These are phyloP conservation scores for Fistulifera solaris DNA, from an alignment of 108 stramenopile species.

Conservation along the genomic window DNA sequence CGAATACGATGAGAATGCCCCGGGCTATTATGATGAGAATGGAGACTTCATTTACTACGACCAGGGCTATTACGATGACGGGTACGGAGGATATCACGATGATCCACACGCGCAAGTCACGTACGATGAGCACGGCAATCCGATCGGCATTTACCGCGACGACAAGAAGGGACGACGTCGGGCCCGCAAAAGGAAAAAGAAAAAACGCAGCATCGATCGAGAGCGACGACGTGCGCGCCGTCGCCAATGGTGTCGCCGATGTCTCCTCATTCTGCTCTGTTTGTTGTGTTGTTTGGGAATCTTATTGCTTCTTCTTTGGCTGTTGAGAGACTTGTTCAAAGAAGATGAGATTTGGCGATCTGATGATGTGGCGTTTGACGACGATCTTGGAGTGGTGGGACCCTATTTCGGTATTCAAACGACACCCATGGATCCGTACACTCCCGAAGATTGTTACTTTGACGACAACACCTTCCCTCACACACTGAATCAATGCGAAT, in stretches of 20 bases:
- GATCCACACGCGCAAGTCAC: too few relatives aligned
- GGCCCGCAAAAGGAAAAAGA: too few relatives aligned
- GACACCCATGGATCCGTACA: conserved; percentile 16
- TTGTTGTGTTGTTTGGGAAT: neutral
- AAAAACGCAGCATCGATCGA: too few relatives aligned
- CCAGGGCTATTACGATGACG: too few relatives aligned
- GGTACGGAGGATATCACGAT: too few relatives aligned
- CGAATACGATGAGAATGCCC: too few relatives aligned
- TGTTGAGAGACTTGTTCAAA: neutral
- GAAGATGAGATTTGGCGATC: neutral
- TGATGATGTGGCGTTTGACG: conserved; percentile 6
- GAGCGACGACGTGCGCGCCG: neutral
- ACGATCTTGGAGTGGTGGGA: neutral
- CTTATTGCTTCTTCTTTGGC: neutral
- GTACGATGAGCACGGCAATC: too few relatives aligned
- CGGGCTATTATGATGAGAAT: too few relatives aligned
- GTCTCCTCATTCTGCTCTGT: neutral
- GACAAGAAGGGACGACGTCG: too few relatives aligned
- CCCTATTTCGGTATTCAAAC: conserved; percentile 10
- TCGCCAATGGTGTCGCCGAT: neutral
- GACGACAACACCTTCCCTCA: conserved; percentile 7
- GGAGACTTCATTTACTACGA: too few relatives aligned
- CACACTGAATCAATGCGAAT: conserved; percentile 29
- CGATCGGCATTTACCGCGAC: too few relatives aligned
- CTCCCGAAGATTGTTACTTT: conserved; percentile 11